Evolutionary conservation across 1,139 yeast genomes (phyloP).

Genomic region (Zygosaccharomyces sapae): DNA sequence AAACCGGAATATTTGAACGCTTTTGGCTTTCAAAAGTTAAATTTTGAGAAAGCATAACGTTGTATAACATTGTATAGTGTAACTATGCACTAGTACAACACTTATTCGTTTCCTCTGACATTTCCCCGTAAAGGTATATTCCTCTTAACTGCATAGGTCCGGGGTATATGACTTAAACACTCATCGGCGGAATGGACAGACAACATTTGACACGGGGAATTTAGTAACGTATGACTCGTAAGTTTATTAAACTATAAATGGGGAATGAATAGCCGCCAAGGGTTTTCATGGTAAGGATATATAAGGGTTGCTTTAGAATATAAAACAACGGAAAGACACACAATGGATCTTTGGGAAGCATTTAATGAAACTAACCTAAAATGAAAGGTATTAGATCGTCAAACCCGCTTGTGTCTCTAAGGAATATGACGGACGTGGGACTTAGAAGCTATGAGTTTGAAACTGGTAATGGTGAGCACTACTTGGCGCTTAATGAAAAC

Average conservation of each 20-base stretch:
- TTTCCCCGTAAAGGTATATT: neutral
- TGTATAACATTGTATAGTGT: conserved; percentile 1
- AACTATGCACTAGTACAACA: conserved; percentile 8
- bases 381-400: neutral
- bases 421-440: neutral
- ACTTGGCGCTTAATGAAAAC: conserved; percentile 27
- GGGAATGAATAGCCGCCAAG: conserved; percentile 5
- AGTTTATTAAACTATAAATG: neutral
- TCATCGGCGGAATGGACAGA: neutral
- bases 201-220: neutral
- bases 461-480: conserved; percentile 29
- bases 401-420: neutral
- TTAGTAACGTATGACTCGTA: neutral
- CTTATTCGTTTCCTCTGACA: neutral
- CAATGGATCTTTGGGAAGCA: too few relatives aligned
- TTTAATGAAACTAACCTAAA: too few relatives aligned
- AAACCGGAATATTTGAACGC: neutral
- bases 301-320: neutral
- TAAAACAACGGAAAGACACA: too few relatives aligned
- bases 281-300: neutral
- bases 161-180: neutral
- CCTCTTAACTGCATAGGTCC: neutral
- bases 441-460: conserved; percentile 19
- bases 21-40: neutral
- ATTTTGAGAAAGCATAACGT: neutral